Conservation (phyloP, 768 basidiomycete species). For the Tulasnella sp. region DNA sequence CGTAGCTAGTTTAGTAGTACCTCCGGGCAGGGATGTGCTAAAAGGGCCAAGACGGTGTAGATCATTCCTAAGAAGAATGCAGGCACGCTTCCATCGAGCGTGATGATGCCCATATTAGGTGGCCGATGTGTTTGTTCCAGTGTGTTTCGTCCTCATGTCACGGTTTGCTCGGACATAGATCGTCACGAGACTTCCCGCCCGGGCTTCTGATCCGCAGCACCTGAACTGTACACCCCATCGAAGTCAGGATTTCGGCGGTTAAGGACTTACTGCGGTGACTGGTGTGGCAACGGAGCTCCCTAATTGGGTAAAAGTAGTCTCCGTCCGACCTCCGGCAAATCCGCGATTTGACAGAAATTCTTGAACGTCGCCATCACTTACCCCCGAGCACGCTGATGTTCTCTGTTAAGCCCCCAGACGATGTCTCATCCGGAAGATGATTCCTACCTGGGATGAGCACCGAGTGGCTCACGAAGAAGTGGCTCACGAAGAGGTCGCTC, state of each 20-base stretch:
- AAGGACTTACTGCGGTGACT: background rate
- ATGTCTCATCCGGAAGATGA: background rate
- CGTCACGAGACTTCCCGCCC: background rate
- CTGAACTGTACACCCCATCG: background rate
- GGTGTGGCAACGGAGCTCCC: background rate
- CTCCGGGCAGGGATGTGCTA: background rate
- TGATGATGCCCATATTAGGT: background rate
- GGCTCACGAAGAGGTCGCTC: background rate
- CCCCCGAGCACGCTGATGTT: background rate
- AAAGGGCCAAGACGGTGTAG: background rate
- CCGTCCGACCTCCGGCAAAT: constrained; percentile 4
- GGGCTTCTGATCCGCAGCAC: background rate
- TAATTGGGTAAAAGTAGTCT: background rate
- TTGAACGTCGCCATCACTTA: background rate
- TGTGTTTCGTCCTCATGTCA: no score
- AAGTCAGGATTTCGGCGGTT: background rate
- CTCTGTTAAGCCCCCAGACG: background rate
- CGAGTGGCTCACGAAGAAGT: background rate
- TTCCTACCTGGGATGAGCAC: background rate
- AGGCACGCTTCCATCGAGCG: background rate
- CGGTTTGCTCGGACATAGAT: background rate
- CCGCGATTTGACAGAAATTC: constrained; percentile 4
- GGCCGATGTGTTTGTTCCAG: background rate
- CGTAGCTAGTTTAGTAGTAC: background rate
- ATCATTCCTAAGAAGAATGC: background rate